Evolutionary conservation across 495 filamentous ascomycete genomes (phyloP), one percentile per base, ranked within the genome.

Genomic region (Trichocladium antarcticum): DNA sequence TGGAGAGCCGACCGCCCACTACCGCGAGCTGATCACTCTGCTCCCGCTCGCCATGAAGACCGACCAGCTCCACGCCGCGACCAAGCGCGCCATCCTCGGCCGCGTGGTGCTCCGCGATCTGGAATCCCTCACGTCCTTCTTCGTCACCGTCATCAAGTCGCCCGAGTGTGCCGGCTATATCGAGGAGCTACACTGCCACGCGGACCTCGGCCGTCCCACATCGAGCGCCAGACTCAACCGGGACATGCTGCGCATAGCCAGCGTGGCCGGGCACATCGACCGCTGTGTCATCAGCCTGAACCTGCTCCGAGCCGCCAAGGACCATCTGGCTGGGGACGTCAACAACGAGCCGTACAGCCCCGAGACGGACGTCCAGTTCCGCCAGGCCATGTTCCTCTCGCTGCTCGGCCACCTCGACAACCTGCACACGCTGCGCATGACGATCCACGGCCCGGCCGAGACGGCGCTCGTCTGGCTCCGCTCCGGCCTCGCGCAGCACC

Each of bases 341-440:
- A 14, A 16, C 3, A 31, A 9, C 7, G 0, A 28, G 12, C 15
- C 21, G 6, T 46, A 46, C 19, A 15, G 5, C 20, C 4, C 32
- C 10, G 21, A 21, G 1, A 5, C 19, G 4, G 31, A 28, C 6
- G 8, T 37, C 8, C 32, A 32, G 21, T 37, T 46, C 34, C 43
- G 34, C 14, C 43, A 46, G n/a, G 19, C 43, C n/a, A 28, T 46
- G 7, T 46, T 46, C 21, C 34, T 46, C 20, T 46, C 43, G 2
- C 32, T 46, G 9, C 43, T 46, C n/a, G 43, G 21, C 20, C 43
- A 37, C 43, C 43, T 37, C 34, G 32, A 17, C 6, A 27, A 19
- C 20, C 20, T 46, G 14, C 1, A 37, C 2, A 37, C 32, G 0
- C 32, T 46, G 4, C 43, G 43, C 34, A 37, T 46, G 19, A 37